Conservation (phyloP, 768 basidiomycete species). For the Serendipita vermifera region DNA sequence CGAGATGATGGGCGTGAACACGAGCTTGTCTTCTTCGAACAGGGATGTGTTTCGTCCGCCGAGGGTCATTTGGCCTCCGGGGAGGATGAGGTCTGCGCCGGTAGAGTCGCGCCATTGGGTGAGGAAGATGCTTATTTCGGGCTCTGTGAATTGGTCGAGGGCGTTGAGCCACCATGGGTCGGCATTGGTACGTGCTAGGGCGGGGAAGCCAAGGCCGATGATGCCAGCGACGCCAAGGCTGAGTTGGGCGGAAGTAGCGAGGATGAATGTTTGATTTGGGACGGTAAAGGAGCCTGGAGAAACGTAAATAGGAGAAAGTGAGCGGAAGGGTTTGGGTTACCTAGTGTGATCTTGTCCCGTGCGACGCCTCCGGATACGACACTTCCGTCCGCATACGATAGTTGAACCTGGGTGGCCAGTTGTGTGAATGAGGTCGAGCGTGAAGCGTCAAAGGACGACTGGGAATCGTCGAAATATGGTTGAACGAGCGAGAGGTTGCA, state of each 20-base stretch:
- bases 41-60: not conserved
- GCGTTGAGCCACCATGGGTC: conserved; percentile 5
- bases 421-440: not conserved
- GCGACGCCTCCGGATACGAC: not conserved
- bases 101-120: too few relatives aligned
- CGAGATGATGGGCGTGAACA: not conserved
- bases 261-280: conserved; percentile 3
- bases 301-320: too few relatives aligned
- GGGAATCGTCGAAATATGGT: not conserved
- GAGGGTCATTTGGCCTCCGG: not conserved
- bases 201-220: not conserved
- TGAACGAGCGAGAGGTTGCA: not conserved
- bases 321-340: too few relatives aligned
- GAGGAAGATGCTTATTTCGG: conserved; percentile 2
- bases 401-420: not conserved
- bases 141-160: not conserved
- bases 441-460: not conserved
- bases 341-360: not conserved
- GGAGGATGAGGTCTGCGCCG: too few relatives aligned
- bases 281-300: not conserved
- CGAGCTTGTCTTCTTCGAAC: conserved; percentile 1
- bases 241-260: not conserved
- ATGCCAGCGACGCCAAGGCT: not conserved
- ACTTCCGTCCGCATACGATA: not conserved
- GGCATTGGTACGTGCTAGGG: not conserved